Base-by-base conservation (phyloP, 2,329 filamentous ascomycete genomes). In the Cercospora citrullina region DNA sequence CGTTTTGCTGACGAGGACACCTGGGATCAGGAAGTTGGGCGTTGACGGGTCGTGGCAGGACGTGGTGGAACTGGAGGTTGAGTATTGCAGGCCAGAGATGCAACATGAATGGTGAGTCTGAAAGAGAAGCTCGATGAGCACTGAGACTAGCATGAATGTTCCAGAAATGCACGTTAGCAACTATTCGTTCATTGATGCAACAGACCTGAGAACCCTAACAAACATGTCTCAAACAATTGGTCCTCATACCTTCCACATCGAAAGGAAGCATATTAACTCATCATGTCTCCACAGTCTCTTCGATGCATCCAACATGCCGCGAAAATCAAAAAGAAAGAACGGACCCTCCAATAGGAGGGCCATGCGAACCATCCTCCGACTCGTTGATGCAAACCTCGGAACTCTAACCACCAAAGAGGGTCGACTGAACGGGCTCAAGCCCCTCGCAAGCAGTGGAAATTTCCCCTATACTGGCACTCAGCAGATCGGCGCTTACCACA, bases 141-240 rank as follows among this genome's bases (percentile, higher is more conserved):
- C 12, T 36, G 23, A 53, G 23, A n/a, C 42, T 16, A 14, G 26
- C 45, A 33, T n/a, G 45, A 36, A 63, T 3, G 10, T 55, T 63
- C 45, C 45, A 63, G 60, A 63, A 55, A 12, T 8, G 23, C 30
- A 18, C 14, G n/a, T 21, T 4, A 16, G 39, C 26, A 61, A 12
- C 8, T 23, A 26, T 53, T 12, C 28, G 18, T 63, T 63, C 45
- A 63, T 63, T 36, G 45, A 33, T 18, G 61, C 45, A 63, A 16
- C 23, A 55, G 18, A 31, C 12, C n/a, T 28, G 1, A 3, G 28
- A 30, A 26, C 10, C 1, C 23, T 1, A 2, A 55, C 61, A 63
- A 63, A 63, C 61, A 63, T 63, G 61, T 57, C 45, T 63, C 18
- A 63, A n/a, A 63, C 26, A 61, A 28, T 2, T 23, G 1, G 28